phyloP scores from a whole-genome alignment of 345 rosid genomes.

The Bruguiera gymnorhiza region DNA sequence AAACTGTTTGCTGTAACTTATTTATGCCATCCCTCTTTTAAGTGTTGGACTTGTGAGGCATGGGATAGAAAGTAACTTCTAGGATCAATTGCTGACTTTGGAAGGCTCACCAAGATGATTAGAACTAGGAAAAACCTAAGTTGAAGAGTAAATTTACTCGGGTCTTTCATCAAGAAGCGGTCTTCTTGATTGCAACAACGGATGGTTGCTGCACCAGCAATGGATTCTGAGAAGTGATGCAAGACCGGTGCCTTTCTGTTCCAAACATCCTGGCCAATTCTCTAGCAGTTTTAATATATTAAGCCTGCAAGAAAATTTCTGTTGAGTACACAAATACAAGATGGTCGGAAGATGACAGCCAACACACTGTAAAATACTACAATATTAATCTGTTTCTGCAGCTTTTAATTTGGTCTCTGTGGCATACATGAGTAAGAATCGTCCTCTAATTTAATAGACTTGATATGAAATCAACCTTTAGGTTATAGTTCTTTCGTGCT shows the following conservation, averaged over 20 bases:
- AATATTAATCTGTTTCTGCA: no score
- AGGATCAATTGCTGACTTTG: conserved; percentile 60
- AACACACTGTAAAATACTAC: no score
- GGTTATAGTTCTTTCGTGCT: no score
- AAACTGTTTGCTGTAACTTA: no score
- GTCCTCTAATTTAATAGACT: no score
- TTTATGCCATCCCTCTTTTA: background rate
- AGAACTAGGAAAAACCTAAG: conserved; percentile 72
- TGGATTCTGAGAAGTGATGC: conserved; percentile 83
- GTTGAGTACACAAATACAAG: background rate
- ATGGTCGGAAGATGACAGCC: no score
- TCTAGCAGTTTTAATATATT: conserved; percentile 76
- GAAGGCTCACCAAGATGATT: conserved; percentile 63
- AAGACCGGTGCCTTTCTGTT: conserved; percentile 70
- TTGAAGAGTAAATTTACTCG: conserved; percentile 70
- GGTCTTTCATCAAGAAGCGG: conserved; percentile 47
- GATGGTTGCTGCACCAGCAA: conserved; percentile 62
- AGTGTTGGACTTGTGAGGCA: background rate
- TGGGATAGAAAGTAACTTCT: conserved; percentile 37
- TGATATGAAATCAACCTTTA: no score
- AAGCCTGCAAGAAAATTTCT: conserved; percentile 44
- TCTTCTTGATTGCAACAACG: conserved; percentile 71
- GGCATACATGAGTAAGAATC: no score
- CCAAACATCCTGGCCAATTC: conserved; percentile 92
- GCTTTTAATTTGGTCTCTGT: no score